Base-by-base conservation (phyloP, 805 yeast genomes). In the Debaryomyces tyrocola region DNA sequence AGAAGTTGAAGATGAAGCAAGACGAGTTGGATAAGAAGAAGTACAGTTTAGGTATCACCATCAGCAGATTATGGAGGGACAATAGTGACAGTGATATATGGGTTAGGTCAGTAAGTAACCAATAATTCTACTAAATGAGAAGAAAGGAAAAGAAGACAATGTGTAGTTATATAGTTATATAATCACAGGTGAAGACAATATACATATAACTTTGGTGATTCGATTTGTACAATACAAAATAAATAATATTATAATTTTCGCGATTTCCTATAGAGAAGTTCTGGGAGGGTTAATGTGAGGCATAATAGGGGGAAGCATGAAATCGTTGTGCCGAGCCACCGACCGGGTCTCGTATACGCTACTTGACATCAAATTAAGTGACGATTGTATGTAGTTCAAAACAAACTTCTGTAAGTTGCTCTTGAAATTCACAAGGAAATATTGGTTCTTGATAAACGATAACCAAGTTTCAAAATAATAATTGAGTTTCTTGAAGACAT, bases 51-150 rank as follows among this genome's bases (percentile, higher is more conserved):
- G 78, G 78, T 0, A 71, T 71, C 31, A 59, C 70, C 21, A 63
- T 73, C 33, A 70, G 75, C 49, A 62, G 77, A 41, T 62, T 71
- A 51, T 71, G 76, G 75, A 60, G 78, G 44, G 73, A 58, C 34
- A 62, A 62, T 41, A 75, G 71, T 46, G 74, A 69, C 41, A 68
- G 63, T 47, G 74, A 70, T 41, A 65, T 72, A 36, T 73, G 76
- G 76, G 75, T 73, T 24, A 59, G 73, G 40, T 57, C 52, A 8
- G 47, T 44, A 17, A 46, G 46, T 15, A 46, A 46, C 33, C 40
- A 35, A 20, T 45, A 24, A 35, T n/a, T 20, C n/a, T 15, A 33
- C 7, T 5, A 21, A 21, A 21, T 21, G 5, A 17, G 7, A 24
- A 24, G 27, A 24, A 24, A 24, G 10, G 27, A 5, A 12, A 3